phyloP scores from a whole-genome alignment of 257 asterid species.

The Osmanthus fragrans region DNA sequence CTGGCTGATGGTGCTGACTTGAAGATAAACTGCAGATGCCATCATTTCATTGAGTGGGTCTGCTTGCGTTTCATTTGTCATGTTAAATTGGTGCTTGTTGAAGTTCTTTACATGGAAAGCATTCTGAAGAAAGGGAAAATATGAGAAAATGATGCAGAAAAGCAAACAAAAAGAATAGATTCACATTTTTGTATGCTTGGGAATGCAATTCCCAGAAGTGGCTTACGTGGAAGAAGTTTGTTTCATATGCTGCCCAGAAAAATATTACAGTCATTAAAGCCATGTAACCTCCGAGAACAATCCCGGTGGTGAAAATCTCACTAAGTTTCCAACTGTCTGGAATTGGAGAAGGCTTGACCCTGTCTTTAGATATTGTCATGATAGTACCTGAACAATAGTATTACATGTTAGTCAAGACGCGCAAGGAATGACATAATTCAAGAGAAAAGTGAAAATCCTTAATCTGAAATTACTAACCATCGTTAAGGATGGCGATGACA shows the following conservation, averaged over 20 bases:
- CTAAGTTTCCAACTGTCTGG: constrained; percentile 54
- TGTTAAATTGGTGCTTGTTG: constrained; percentile 34
- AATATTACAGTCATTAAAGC: constrained; percentile 50
- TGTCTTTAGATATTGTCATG: constrained; percentile 48
- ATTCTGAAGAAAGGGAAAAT: constrained; percentile 25
- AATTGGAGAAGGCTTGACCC: constrained; percentile 45
- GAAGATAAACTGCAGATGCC: constrained; percentile 60
- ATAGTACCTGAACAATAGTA: constrained; percentile 34
- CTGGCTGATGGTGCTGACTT: constrained; percentile 66
- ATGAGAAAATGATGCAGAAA: neutral
- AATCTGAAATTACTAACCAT: constrained; percentile 26
- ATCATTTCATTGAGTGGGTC: constrained; percentile 43
- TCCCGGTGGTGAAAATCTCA: constrained; percentile 43
- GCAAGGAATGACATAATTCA: neutral
- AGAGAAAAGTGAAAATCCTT: neutral
- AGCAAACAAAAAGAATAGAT: neutral
- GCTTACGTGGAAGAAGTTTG: constrained; percentile 47
- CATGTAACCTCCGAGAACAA: constrained; percentile 40
- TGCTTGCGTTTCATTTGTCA: constrained; percentile 32
- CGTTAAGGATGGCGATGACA: constrained; percentile 38
- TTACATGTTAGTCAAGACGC: constrained; percentile 11
- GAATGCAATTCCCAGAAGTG: neutral
- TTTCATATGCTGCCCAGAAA: constrained; percentile 54
- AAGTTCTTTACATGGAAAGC: constrained; percentile 40
- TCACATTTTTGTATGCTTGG: neutral